A percentile compares a stretch with the other conserved stretches of the same genome.
These are phyloP conservation scores for Boletales sp. DNA, from an alignment of 768 basidiomycete species.

Conservation along the genomic window DNA sequence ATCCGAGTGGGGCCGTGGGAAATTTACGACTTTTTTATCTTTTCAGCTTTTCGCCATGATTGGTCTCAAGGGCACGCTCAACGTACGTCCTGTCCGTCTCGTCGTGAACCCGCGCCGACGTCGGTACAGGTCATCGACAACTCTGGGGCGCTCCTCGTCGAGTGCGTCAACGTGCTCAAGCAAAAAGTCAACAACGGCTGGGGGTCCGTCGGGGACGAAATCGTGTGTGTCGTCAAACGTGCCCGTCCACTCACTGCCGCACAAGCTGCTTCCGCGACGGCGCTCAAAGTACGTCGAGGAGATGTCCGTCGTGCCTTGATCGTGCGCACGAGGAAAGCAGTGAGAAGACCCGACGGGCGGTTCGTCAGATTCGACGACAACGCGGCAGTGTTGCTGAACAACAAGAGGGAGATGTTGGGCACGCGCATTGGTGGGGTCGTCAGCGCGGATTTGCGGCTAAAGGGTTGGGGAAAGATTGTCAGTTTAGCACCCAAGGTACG, in stretches of 20 bases:
- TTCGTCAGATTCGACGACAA: constrained; percentile 94
- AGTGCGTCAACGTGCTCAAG: constrained; percentile 96
- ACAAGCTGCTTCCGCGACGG: constrained; percentile 64
- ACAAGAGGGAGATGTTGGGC: constrained; percentile 93
- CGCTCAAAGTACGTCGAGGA: constrained; percentile 87
- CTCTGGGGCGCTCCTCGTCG: constrained; percentile 89
- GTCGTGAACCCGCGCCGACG: background rate
- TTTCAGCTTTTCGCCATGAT: constrained; percentile 61
- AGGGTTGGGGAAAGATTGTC: constrained; percentile 93
- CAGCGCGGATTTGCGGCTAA: constrained; percentile 83
- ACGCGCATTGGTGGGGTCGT: constrained; percentile 94
- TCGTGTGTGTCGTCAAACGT: constrained; percentile 91
- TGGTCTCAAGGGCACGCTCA: constrained; percentile 89
- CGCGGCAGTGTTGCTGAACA: constrained; percentile 89
- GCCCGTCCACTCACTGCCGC: constrained; percentile 78
- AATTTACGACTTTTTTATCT: constrained; percentile 15
- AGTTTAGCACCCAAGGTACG: constrained; percentile 85
- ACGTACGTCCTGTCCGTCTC: constrained; percentile 45
- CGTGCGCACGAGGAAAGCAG: constrained; percentile 86
- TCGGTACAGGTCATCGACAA: constrained; percentile 87
- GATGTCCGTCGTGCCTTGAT: constrained; percentile 96
- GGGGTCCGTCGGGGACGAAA: constrained; percentile 92
- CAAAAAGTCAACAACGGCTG: constrained; percentile 94
- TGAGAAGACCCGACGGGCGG: constrained; percentile 84
- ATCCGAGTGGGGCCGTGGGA: constrained; percentile 21